These are phyloP conservation scores for Camellia oleifera DNA, from an alignment of 179 eudicot species.

Conservation along the genomic window DNA sequence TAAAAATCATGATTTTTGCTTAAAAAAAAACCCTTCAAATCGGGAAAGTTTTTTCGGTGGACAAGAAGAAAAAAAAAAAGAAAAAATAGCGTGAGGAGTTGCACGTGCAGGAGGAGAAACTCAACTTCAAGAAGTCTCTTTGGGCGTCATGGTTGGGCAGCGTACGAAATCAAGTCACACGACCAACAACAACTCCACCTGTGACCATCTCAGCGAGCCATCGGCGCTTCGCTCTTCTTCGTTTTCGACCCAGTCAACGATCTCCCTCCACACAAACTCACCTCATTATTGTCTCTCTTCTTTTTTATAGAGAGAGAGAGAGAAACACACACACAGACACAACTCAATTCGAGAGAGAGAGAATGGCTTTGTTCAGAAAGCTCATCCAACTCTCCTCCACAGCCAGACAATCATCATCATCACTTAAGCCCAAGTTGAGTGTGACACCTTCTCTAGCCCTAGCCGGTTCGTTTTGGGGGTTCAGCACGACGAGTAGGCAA, in stretches of 20 bases:
- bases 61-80: neutral
- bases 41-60: neutral
- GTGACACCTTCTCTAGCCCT: neutral
- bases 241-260: neutral
- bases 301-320: neutral
- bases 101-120: neutral
- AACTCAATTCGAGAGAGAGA: constrained; percentile 1
- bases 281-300: neutral
- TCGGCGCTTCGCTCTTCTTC: neutral
- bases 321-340: neutral
- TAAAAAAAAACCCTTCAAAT: no score
- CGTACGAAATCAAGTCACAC: neutral
- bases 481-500: constrained; percentile 24
- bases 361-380: constrained; percentile 61
- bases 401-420: constrained; percentile 5
- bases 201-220: neutral
- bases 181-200: neutral
- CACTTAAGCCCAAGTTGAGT: constrained; percentile 1
- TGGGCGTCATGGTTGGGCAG: neutral
- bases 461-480: constrained; percentile 19
- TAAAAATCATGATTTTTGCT: no score
- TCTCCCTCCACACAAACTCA: neutral
- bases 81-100: neutral
- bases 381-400: constrained; percentile 39
- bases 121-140: neutral